phyloP scores from a whole-genome alignment of 495 filamentous ascomycete genomes.

The Ramalina intermedia region DNA sequence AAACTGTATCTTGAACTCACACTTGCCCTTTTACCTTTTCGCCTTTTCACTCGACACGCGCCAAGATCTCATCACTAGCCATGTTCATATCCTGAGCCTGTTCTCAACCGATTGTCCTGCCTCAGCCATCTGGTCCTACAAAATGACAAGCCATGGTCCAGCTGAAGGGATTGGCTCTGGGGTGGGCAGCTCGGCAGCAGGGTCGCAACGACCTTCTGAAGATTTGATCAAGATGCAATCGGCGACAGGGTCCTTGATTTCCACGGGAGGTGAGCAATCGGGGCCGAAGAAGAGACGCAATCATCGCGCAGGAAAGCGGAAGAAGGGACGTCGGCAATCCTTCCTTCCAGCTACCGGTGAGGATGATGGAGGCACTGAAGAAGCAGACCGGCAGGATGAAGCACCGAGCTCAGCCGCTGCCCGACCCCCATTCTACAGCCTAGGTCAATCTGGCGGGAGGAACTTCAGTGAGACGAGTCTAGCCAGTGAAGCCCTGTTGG shows the following conservation, averaged over 20 bases:
- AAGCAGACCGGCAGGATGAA: slow-evolving; percentile 13
- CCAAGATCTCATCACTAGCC: too few relatives aligned
- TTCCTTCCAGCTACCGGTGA: slow-evolving; percentile 38
- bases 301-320: slow-evolving; percentile 43
- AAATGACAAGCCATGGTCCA: background rate
- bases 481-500: slow-evolving; percentile 65
- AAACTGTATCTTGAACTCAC: too few relatives aligned
- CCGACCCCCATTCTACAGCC: slow-evolving; percentile 40
- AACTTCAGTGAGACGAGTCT: slow-evolving; percentile 68
- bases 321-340: slow-evolving; percentile 46
- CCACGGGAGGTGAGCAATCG: slow-evolving; percentile 5
- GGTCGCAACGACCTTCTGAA: slow-evolving; percentile 6
- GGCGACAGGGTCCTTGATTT: slow-evolving; percentile 8
- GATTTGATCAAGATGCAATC: slow-evolving; percentile 10
- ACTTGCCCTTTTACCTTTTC: too few relatives aligned
- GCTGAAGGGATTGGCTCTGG: background rate
- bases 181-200: background rate
- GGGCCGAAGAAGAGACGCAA: slow-evolving; percentile 26
- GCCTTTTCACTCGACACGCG: too few relatives aligned
- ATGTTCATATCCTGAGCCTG: too few relatives aligned
- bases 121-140: background rate
- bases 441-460: slow-evolving; percentile 28
- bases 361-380: slow-evolving; percentile 20
- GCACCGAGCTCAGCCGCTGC: slow-evolving; percentile 16
- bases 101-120: too few relatives aligned